Base-by-base conservation (phyloP, 1,284 basidiomycete genomes). In the Naganishia liquefaciens region DNA sequence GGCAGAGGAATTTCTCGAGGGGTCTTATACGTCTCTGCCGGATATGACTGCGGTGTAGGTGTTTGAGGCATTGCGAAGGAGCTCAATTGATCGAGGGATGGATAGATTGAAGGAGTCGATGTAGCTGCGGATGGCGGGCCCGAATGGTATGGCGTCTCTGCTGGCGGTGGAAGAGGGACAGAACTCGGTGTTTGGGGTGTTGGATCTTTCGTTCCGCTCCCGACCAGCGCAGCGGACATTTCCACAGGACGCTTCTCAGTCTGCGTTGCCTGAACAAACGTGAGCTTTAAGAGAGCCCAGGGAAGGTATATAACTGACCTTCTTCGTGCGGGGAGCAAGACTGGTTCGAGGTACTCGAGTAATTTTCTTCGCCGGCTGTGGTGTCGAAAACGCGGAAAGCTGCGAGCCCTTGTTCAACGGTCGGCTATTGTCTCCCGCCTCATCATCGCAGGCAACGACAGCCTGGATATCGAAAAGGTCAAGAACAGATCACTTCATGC, bases 1-100 rank as follows among this genome's bases (percentile, higher is more conserved):
- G 73, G 72, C 3, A 72, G 63, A 17, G 71, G 71, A 7, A 73
- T 66, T 7, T 69, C 70, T 21, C 70, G 65, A n/a, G 72, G 71
- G 13, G 69, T 70, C 44, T 69, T 40, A 53, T 53, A 53, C 19
- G 43, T 37, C 46, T 28, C 9, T 25, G 46, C 50, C 6, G 33
- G 11, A 51, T 39, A 15, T 1, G 17, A n/a, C n/a, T 33, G 54
- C 21, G 33, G 17, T 7, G 63, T 13, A 13, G 54, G 63, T 47
- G 54, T 52, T 39, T 58, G 49, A 11, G 50, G 54, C 17, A 33
- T 43, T n/a, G 55, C 13, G 21, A 64, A 51, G 21, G 47, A 33
- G 25, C 37, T 43, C 10, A 51, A 28, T 30, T 58, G 40, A 39
- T 64, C 63, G 25, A 51, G 47, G n/a, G 63, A 64, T 4, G 54